These are phyloP conservation scores for Saccharomyces hybrid DNA, from an alignment of 1,139 yeast genomes.

Conservation along the genomic window DNA sequence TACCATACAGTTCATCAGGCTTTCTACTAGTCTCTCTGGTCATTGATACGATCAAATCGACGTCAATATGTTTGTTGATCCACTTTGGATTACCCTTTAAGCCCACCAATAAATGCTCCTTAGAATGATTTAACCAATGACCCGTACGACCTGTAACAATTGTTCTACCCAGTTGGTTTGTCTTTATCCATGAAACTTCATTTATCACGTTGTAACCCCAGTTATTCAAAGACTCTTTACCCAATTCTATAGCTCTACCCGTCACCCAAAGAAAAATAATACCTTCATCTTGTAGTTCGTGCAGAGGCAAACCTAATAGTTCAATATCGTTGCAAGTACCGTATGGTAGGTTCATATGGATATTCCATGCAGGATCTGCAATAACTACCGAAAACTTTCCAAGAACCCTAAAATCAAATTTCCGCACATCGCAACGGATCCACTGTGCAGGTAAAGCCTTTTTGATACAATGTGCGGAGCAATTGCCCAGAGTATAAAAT, in stretches of 20 bases:
- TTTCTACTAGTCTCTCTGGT: constrained; percentile 86
- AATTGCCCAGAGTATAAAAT: constrained; percentile 53
- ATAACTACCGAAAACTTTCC: constrained; percentile 85
- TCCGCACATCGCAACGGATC: constrained; percentile 77
- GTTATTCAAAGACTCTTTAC: constrained; percentile 61
- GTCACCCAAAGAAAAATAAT: constrained; percentile 86
- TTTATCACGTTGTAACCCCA: constrained; percentile 82
- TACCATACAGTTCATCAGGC: constrained; percentile 84
- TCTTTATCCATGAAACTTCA: constrained; percentile 84
- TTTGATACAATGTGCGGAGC: constrained; percentile 35
- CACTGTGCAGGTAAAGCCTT: constrained; percentile 58
- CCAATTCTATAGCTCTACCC: constrained; percentile 84
- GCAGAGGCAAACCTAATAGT: constrained; percentile 56
- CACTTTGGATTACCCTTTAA: constrained; percentile 74
- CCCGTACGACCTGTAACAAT: constrained; percentile 95
- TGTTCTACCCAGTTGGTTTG: constrained; percentile 79
- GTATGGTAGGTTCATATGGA: constrained; percentile 73
- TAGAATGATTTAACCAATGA: constrained; percentile 93
- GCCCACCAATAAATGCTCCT: constrained; percentile 83
- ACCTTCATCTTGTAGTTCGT: constrained; percentile 73
- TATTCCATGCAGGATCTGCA: constrained; percentile 91
- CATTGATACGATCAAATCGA: constrained; percentile 70
- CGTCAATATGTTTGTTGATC: constrained; percentile 58
- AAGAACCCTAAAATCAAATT: constrained; percentile 56
- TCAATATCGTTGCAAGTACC: constrained; percentile 74